Evolutionary conservation across 2,329 filamentous ascomycete species (phyloP), one percentile per base, ranked within the genome.

Genomic region (Penicillium sp.): DNA sequence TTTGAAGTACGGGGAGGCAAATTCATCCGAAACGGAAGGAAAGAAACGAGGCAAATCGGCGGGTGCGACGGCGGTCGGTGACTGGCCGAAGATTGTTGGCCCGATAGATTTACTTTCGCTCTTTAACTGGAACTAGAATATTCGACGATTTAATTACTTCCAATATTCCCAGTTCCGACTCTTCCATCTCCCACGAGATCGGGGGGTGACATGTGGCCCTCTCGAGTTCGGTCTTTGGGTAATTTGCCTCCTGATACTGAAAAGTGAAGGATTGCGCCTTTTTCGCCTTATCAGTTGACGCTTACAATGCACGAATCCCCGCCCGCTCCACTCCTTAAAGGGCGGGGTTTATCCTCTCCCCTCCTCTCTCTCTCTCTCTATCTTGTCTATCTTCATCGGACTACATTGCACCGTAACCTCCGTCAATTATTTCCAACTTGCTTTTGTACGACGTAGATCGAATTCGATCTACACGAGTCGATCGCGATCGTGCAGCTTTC

Each of bases 401-500:
- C 36, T 33, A 46, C 48, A 42, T 46, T 28, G 28, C 48, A 46
- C 42, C 24, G 24, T 4, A 41, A 8, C 22, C 13, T n/a, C 22
- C n/a, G 10, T 31, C 7, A 24, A 25, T 18, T 11, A 14, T 30
- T 5, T 14, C 24, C 33, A 9, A 16, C n/a, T 7, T 11, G 31
- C 30, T 9, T 22, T 27, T 30, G 44, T 50, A 41, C 46, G 36
- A 55, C 51, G 47, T 36, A 45, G 51, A 56, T 58, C 56, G 44
- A 59, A 36, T 50, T 39, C 45, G 54, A 61, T 58, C 53, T 45
- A 50, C 54, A 50, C 44, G 42, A 46, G 36, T 27, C 22, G 42
- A 51, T 55, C 48, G 50, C 45, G 56, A 61, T 59, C 53, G 46
- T 48, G 54, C 56, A 45, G 51, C 51, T 51, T 50, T 44, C 50